Base-by-base conservation (phyloP, 768 basidiomycete species). In the Tulasnella sp. region DNA sequence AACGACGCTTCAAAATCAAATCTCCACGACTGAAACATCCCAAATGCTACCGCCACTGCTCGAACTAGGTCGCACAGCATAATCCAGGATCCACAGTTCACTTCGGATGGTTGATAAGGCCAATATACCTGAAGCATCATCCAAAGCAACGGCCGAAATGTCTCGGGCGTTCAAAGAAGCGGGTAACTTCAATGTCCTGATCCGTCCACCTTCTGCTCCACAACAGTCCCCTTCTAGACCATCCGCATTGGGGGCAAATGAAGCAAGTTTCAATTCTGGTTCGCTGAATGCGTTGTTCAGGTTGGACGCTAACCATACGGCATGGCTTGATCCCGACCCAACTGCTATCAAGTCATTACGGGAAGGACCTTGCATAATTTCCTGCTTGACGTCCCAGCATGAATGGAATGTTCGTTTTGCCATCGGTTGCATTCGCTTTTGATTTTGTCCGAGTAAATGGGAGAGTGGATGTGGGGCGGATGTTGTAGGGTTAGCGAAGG, bases 341-440 rank as follows among this genome's bases (percentile, higher is more conserved):
- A 51, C 49, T 16, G 49, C 41, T 27, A 51, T 51, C 39, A 51
- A 42, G n/a, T 51, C 49, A 42, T 51, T 51, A n/a, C 40, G 37
- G 27, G 49, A 51, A 16, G 49, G 49, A 13, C 49, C 49, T 24
- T 51, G 49, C 49, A 39, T 42, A n/a, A 51, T 41, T 31, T 51
- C 49, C 12, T 34, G 37, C 39, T 51, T 51, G 22, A 42, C 49
- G 2, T 51, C 49, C 3, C 41, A 42, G 40, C 49, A 51, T 13
- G 49, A 51, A 42, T 51, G 49, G 49, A 51, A 51, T 32, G 49
- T 51, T 24, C 49, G 42, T 1, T 42, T 27, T 8, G 44, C 39
- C 24, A 42, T 29, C 4, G 24, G 49, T 20, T 40, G 19, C 39
- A 20, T 40, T 51, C 49, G 13, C 20, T 34, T 3, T 25, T 29